Evolutionary conservation across 2,329 filamentous ascomycete genomes (phyloP), one percentile per base, ranked within the genome.

Genomic region (Colletotrichum sp.): DNA sequence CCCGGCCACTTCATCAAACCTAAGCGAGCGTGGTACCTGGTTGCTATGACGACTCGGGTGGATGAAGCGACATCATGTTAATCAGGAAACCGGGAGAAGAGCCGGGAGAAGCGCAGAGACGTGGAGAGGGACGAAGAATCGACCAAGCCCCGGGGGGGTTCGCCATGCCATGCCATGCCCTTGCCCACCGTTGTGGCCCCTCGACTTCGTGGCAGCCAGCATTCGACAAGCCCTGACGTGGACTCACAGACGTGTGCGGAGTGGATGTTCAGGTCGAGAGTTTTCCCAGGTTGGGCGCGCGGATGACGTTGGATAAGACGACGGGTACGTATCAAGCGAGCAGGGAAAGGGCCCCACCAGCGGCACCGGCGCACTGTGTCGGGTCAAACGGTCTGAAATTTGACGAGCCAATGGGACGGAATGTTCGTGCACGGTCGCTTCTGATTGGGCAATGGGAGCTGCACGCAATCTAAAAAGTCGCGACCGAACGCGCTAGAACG

Each of bases 381-480:
- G 73, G 26, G 18, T 65, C 43, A 65, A 69, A 73, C 70, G 58
- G 73, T 30, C 38, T 38, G 64, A 26, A 21, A 21, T 21, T 43
- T 32, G n/a, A 48, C 30, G 26, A 26, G 28, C 73, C 73, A 75
- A 75, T 75, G 43, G 15, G 6, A 52, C 28, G 43, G 12, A 43
- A 9, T 26, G 4, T 3, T 3, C 3, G n/a, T 8, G 26, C 16
- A 21, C 10, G 13, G 2, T 18, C 5, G 8, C 10, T 16, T 2
- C 21, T 68, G 64, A 68, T 75, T 75, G 30, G 73, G 16, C 73
- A 75, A 75, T 68, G 32, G 28, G 26, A 7, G 18, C 56, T 75
- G 69, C 70, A 72, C 8, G 32, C 26, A 73, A 75, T 75, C 72
- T 65, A 73, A 75, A 64, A 38, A 65, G 55, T 58, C 73, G 68